Evolutionary conservation across 805 yeast species (phyloP).

Genomic region (Metschnikowia santaceciliae): DNA sequence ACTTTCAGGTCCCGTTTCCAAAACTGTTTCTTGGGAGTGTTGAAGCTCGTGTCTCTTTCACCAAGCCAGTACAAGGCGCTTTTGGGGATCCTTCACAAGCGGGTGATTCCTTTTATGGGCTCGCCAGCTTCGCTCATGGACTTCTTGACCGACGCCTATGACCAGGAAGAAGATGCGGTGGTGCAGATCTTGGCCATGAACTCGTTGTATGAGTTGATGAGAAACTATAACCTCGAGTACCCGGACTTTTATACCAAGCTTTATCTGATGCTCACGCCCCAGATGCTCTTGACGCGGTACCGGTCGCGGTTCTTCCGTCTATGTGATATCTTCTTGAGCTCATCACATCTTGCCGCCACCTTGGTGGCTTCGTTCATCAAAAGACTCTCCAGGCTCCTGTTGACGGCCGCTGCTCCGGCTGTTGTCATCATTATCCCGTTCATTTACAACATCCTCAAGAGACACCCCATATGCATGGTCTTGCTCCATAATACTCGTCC

Average conservation of each 20-base stretch:
- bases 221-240: constrained; percentile 77
- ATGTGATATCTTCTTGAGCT: constrained; percentile 77
- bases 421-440: constrained; percentile 87
- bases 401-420: constrained; percentile 84
- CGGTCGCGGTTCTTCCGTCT: constrained; percentile 85
- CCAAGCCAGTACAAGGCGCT: constrained; percentile 63
- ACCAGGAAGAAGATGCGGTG: constrained; percentile 41
- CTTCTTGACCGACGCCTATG: constrained; percentile 83
- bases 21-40: constrained; percentile 55
- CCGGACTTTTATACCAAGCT: constrained; percentile 84
- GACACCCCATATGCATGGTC: constrained; percentile 93
- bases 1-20: constrained; percentile 66
- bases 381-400: constrained; percentile 65
- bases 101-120: constrained; percentile 75
- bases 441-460: constrained; percentile 79
- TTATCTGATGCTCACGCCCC: constrained; percentile 73
- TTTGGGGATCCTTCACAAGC: constrained; percentile 70
- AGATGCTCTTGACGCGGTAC: constrained; percentile 70
- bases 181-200: constrained; percentile 77
- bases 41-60: constrained; percentile 46
- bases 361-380: constrained; percentile 89
- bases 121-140: constrained; percentile 88
- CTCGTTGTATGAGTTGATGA: constrained; percentile 84
- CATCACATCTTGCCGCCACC: constrained; percentile 81
- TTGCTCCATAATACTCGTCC: constrained; percentile 59